A percentile compares a stretch with the other conserved stretches of the same genome.
phyloP scores from a whole-genome alignment of 495 filamentous ascomycete species.

The Aspergillus sclerotioniger region DNA sequence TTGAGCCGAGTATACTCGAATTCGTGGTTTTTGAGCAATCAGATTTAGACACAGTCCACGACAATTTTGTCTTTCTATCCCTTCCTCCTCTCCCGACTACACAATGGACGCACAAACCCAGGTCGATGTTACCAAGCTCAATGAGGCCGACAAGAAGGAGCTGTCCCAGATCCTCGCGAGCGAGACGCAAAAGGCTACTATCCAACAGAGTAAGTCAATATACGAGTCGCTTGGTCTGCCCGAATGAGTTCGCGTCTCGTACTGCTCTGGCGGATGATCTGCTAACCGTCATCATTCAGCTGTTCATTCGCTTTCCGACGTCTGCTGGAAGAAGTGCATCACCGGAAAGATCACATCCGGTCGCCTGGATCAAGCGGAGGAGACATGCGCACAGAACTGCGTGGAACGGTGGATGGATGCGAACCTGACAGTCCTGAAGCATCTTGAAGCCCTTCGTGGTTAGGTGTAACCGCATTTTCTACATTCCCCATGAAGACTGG shows the following conservation, averaged over 20 bases:
- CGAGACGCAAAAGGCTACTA: constrained; percentile 75
- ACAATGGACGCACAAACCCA: constrained; percentile 39
- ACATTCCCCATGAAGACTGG: background rate
- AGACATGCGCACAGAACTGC: constrained; percentile 82
- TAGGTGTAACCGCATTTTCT: constrained; percentile 22
- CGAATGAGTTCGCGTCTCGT: background rate
- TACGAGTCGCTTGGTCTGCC: background rate
- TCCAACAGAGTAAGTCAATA: constrained; percentile 71
- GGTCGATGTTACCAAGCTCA: constrained; percentile 68
- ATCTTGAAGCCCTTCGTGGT: constrained; percentile 65
- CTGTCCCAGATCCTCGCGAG: constrained; percentile 76
- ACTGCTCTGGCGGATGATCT: background rate
- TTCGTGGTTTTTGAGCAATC: background rate
- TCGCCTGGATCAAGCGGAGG: constrained; percentile 70
- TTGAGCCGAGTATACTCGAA: background rate
- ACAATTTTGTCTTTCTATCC: background rate
- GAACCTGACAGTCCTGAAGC: constrained; percentile 74
- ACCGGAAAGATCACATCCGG: constrained; percentile 62
- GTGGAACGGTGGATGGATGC: constrained; percentile 91
- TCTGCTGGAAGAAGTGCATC: constrained; percentile 92
- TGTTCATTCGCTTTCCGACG: constrained; percentile 79
- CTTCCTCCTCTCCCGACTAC: background rate
- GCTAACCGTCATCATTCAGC: constrained; percentile 42
- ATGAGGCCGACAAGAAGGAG: constrained; percentile 79
- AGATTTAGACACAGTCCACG: background rate